Evolutionary conservation across 179 eudicot genomes (phyloP), one percentile per base, ranked within the genome.

Genomic region (Silene noctiflora): DNA sequence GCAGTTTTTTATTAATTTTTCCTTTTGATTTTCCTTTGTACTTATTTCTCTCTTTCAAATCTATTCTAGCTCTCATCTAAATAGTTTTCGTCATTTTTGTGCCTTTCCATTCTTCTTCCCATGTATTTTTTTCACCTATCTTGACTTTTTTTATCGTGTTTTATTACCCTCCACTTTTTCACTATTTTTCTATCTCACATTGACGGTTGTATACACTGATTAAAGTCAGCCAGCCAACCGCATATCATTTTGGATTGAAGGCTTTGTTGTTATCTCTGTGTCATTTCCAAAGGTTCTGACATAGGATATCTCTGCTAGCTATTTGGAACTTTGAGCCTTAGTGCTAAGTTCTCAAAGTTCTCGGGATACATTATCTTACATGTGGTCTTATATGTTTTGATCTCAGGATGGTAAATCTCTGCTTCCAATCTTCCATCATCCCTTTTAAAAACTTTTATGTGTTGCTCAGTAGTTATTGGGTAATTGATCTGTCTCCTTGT

Each of bases 401-500:
- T 20, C 2, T 29, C 31, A 60, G 63, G 63, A 70, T 46, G n/a
- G 22, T 51, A 10, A 25, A 63, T 62, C 66, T 33, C 21, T 33
- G 55, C 24, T 21, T 21, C 42, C 9, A 35, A 35, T 35, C 42
- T 39, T 39, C 71, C 3, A 12, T 21, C 33, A 69, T 39, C 69
- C 42, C 11, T 3, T 46, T 48, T 21, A 59, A 20, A 39, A 21
- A 29, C 21, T n/a, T 60, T 24, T 22, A 48, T 12, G 60, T 13
- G 75, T 27, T 39, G 64, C 44, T 31, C 8, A 51, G 55, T 33
- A 58, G 16, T 59, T 16, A 58, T 55, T 69, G 63, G 61, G 39
- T 67, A 64, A 35, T 62, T 65, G 22, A 71, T 75, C 53, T 31
- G 46, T 24, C 61, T 72, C 62, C 53, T 77, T 53, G 17, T 55